Evolutionary conservation across 1,139 yeast genomes (phyloP), one percentile per base, ranked within the genome.

Genomic region (Petasospora fabianii): DNA sequence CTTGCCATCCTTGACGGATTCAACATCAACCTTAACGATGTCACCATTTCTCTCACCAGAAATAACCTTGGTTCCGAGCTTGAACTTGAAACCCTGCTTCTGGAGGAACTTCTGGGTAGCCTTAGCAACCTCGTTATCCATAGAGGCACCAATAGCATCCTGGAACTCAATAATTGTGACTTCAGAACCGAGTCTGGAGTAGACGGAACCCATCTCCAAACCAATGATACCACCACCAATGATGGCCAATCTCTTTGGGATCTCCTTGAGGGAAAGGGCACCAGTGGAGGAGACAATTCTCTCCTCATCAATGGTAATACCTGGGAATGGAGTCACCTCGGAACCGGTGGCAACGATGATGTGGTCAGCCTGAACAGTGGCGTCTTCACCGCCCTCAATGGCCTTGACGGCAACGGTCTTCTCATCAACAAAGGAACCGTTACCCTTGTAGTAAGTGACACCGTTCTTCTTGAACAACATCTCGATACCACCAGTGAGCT

Each of bases 211-310:
- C 97, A 94, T 92, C 73, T 94, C 99, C 56, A 94, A 78, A 61
- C 99, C 99, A 63, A 94, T 94, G 69, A 94, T 92, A 75, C 99
- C 98, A 69, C 97, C 99, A 65, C 99, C 99, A 58, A 94, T 92
- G 67, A 94, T 80, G 54, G 95, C 83, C 60, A 94, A 60, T 64
- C 77, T 81, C 75, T 94, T 87, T 65, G 99, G 97, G 49, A 88
- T 76, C 68, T 90, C 96, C 65, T 77, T 76, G 56, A 94, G 75
- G 32, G 83, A 68, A 44, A 94, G 71, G 43, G 88, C 86, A 58
- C 99, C 99, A 36, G 99, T 94, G 22, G 97, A 87, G 27, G 96
- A 76, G 46, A 94, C 97, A 54, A 94, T 94, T 72, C 95, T 81
- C 73, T 92, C 95, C 72, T 94, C 98, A 61, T 94, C 99, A 52